Conservation (phyloP, 805 yeast species). For the Candida loeiensis region DNA sequence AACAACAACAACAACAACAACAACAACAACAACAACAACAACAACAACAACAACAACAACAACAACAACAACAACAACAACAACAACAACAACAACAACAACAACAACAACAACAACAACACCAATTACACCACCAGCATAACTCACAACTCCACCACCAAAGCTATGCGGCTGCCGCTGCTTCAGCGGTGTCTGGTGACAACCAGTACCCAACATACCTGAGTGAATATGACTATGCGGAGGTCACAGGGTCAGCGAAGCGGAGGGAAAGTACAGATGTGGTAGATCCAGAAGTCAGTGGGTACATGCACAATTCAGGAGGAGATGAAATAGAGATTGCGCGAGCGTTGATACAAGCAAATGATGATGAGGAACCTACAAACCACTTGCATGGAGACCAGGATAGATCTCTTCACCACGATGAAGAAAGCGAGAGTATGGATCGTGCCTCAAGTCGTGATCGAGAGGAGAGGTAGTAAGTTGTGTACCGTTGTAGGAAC, state of each 20-base stretch:
- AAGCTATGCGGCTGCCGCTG: conserved; percentile 34
- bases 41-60: too few species aligned
- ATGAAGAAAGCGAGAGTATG: neutral
- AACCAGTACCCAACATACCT: conserved; percentile 18
- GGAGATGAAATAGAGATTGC: conserved; percentile 65
- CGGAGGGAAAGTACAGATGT: conserved; percentile 26
- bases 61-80: too few species aligned
- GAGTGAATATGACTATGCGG: conserved; percentile 14
- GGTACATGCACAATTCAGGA: conserved; percentile 34
- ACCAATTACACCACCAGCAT: conserved; percentile 18
- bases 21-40: too few species aligned
- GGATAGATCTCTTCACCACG: neutral
- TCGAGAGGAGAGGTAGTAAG: neutral
- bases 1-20: too few species aligned
- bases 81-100: too few species aligned
- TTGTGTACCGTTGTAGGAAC: neutral
- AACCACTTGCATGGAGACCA: neutral
- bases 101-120: too few species aligned
- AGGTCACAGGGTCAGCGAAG: conserved; percentile 8
- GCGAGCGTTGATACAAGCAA: conserved; percentile 60
- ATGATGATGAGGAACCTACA: conserved; percentile 30
- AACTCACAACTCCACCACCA: conserved; percentile 14
- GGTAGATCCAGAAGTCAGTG: conserved; percentile 58
- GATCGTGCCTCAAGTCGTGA: neutral
- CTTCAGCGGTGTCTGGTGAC: conserved; percentile 26